phyloP scores from a whole-genome alignment of 495 filamentous ascomycete species.

The Filosporella fistucella region DNA sequence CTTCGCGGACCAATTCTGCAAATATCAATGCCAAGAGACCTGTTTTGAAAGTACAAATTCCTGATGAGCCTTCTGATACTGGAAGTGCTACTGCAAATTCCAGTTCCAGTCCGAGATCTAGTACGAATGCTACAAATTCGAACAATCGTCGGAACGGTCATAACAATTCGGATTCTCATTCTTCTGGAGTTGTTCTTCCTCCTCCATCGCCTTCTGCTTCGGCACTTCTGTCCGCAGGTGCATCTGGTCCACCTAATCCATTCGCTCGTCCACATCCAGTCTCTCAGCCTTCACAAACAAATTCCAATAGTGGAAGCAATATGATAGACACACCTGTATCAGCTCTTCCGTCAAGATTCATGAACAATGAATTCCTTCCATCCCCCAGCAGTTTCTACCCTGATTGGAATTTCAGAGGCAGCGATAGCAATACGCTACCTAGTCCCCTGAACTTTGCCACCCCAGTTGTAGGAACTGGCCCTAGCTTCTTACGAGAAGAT shows the following conservation, averaged over 20 bases:
- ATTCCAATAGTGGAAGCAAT: conserved; percentile 59
- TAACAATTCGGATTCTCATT: conserved; percentile 33
- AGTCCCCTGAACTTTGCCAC: conserved; percentile 91
- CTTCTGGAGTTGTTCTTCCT: conserved; percentile 72
- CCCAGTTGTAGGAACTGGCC: conserved; percentile 67
- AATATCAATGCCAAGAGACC: conserved; percentile 63
- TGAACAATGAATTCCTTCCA: conserved; percentile 77
- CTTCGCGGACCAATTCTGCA: conserved; percentile 68
- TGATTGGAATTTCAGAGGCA: conserved; percentile 72
- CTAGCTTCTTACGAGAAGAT: conserved; percentile 60
- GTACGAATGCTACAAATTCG: conserved; percentile 39
- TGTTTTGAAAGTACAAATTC: conserved; percentile 88
- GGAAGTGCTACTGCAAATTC: conserved; percentile 73
- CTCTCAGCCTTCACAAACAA: conserved; percentile 47
- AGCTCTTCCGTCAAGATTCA: conserved; percentile 88
- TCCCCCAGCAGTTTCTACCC: conserved; percentile 88
- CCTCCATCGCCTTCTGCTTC: conserved; percentile 89
- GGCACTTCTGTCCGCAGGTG: conserved; percentile 83
- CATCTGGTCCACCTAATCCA: conserved; percentile 89
- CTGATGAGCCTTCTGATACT: conserved; percentile 62
- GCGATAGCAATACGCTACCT: conserved; percentile 76
- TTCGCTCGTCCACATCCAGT: conserved; percentile 82
- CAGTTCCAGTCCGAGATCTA: conserved; percentile 69
- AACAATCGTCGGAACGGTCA: conserved; percentile 12
- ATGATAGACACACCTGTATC: conserved; percentile 96